A percentile compares a stretch with the other conserved stretches of the same genome.
Evolutionary conservation across 768 basidiomycete genomes (phyloP).

Genomic region (Phanerochaete sordida): DNA sequence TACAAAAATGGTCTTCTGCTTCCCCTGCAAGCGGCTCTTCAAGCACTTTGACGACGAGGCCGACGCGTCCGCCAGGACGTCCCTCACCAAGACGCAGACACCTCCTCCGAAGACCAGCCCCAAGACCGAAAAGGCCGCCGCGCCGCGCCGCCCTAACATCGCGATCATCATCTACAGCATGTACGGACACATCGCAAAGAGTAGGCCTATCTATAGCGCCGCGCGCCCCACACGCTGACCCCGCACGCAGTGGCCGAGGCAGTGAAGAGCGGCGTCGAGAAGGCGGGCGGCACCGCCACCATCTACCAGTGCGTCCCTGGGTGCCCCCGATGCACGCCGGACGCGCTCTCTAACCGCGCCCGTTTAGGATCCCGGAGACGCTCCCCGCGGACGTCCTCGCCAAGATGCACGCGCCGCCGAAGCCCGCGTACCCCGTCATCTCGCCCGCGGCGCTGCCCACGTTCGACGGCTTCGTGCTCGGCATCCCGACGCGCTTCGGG

Average conservation of each 20-base stretch:
- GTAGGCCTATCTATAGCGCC: slow-evolving; percentile 35
- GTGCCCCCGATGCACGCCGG: no score
- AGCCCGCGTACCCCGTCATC: slow-evolving; percentile 70
- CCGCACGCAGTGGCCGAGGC: slow-evolving; percentile 55
- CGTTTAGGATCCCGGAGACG: slow-evolving; percentile 69
- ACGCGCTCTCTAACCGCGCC: background rate
- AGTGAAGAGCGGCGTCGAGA: slow-evolving; percentile 38
- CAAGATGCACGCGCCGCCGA: slow-evolving; percentile 70
- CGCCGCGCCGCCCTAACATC: slow-evolving; percentile 40
- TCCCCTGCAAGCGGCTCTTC: slow-evolving; percentile 8
- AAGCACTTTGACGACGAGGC: slow-evolving; percentile 6
- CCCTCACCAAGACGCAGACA: background rate
- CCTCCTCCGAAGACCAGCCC: no score
- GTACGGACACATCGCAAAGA: slow-evolving; percentile 69
- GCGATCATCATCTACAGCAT: slow-evolving; percentile 74
- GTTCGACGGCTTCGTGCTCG: slow-evolving; percentile 77
- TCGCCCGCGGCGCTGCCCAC: slow-evolving; percentile 49
- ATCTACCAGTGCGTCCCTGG: slow-evolving; percentile 50
- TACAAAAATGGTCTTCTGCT: slow-evolving; percentile 12
- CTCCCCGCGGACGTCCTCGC: slow-evolving; percentile 63
- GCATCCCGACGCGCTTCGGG: slow-evolving; percentile 80
- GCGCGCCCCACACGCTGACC: background rate
- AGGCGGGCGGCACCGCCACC: slow-evolving; percentile 40
- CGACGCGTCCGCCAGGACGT: background rate
- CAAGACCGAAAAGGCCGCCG: background rate